Evolutionary conservation across 1,284 basidiomycete species (phyloP).

Genomic region (Apiotrichum laibachii): DNA sequence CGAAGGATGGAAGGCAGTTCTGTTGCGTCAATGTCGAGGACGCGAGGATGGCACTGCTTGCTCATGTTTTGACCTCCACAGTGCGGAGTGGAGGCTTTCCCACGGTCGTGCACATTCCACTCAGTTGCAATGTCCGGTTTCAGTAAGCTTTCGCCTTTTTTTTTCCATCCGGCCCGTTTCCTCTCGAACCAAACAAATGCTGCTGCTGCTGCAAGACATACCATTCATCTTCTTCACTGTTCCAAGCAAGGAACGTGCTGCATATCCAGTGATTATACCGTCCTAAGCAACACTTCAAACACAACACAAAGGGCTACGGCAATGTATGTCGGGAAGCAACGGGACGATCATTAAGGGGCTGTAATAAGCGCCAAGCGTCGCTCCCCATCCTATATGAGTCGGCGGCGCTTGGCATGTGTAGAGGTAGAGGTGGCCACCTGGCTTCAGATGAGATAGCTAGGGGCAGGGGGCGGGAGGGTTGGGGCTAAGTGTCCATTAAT

Average conservation of each 20-base stretch:
- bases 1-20: no score
- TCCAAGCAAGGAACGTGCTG: slow-evolving; percentile 4
- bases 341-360: background rate
- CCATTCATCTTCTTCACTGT: background rate
- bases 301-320: background rate
- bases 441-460: background rate
- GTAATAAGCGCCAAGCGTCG: background rate
- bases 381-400: background rate
- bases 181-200: no score
- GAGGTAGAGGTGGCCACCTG: background rate
- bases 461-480: background rate
- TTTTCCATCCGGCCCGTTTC: no score
- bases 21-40: no score
- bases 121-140: background rate
- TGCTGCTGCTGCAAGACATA: background rate
- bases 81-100: no score
- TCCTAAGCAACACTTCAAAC: background rate
- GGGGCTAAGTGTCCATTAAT: background rate
- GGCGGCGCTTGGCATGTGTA: background rate
- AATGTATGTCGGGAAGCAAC: background rate
- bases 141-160: background rate
- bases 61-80: no score
- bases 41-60: no score
- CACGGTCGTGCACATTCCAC: no score
- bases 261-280: slow-evolving; percentile 3